Base-by-base conservation (phyloP, 2,329 filamentous ascomycete genomes). In the Zalaria obscura region DNA sequence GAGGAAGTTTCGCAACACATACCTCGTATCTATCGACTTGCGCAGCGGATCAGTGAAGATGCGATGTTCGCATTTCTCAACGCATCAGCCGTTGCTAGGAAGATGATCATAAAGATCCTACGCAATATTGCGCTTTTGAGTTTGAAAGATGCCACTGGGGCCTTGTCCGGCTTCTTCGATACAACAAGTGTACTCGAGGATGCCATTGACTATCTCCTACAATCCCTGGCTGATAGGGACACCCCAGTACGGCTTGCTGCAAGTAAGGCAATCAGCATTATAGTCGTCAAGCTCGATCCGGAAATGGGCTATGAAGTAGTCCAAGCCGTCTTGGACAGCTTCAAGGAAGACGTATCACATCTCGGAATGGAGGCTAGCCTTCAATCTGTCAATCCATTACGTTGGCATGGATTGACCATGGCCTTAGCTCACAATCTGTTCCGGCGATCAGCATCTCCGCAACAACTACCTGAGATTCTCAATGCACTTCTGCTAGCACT, bases 361-460 rank as follows among this genome's bases (percentile, higher is more conserved):
- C n/a, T 35, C 18, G 27, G 25, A 9, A 61, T 85, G 59, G 69
- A 75, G 49, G 67, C 66, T 32, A 54, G 56, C 2, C 65, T 93
- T 31, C 78, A 77, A 35, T 78, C 79, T 5, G 86, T 93, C 9
- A 79, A 93, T 57, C 73, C 84, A 10, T 69, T 89, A 26, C 78
- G 81, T 59, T 98, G 91, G 91, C 91, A 98, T 58, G 91, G 91
- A 0, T 62, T 95, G 32, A 88, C 87, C 53, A 70, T 98, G 36
- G 91, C 91, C 0, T 67, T 98, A 3, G 80, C 85, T 0, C 86
- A 96, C 58, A 66, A 93, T 1, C 68, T 96, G 1, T 95, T 93
- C 61, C 78, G 86, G 40, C 77, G 82, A 33, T 88, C 88, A 0
- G 81, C 87, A 4, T 82, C 86, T 0, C 70, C 76, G 0, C 62